Percentiles rank a stretch among this genome's conserved stretches.
Conservation (phyloP, 2,329 filamentous ascomycete species). For the Fusarium guadeloupense region DNA sequence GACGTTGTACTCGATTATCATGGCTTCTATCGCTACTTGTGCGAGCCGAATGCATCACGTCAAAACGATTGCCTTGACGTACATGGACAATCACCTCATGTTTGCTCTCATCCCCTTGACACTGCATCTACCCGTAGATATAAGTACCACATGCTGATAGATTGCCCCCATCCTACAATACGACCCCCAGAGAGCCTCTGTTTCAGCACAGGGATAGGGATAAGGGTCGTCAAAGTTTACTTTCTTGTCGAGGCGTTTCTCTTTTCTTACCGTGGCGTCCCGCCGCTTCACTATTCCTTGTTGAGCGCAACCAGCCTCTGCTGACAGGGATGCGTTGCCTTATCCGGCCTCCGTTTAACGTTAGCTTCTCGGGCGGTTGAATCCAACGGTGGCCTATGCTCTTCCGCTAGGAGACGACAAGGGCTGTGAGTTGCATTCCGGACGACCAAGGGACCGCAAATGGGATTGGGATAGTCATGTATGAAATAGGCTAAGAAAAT, state of each 20-base stretch:
- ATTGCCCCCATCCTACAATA: conserved; percentile 22
- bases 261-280: conserved; percentile 8
- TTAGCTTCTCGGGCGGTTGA: conserved; percentile 28
- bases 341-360: conserved; percentile 25
- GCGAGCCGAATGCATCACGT: conserved; percentile 8
- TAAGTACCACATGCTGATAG: conserved; percentile 24
- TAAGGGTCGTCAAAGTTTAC: conserved; percentile 22
- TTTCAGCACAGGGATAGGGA: conserved; percentile 41
- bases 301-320: conserved; percentile 32
- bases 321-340: conserved; percentile 11
- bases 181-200: conserved; percentile 39
- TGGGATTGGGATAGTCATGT: conserved; percentile 19
- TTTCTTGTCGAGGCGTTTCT: conserved; percentile 10
- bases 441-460: conserved; percentile 11
- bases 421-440: conserved; percentile 29
- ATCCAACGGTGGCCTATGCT: conserved; percentile 39
- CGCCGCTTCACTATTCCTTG: conserved; percentile 38
- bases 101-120: conserved; percentile 23
- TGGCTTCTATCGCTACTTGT: conserved; percentile 11
- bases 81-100: conserved; percentile 16
- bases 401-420: conserved; percentile 29
- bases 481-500: conserved; percentile 8
- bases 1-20: conserved; percentile 23
- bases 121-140: conserved; percentile 26
- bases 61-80: not conserved